A percentile compares a stretch with the other conserved stretches of the same genome.
These are phyloP conservation scores for Diaporthe eres DNA, from an alignment of 2,329 filamentous ascomycete genomes.

Conservation along the genomic window DNA sequence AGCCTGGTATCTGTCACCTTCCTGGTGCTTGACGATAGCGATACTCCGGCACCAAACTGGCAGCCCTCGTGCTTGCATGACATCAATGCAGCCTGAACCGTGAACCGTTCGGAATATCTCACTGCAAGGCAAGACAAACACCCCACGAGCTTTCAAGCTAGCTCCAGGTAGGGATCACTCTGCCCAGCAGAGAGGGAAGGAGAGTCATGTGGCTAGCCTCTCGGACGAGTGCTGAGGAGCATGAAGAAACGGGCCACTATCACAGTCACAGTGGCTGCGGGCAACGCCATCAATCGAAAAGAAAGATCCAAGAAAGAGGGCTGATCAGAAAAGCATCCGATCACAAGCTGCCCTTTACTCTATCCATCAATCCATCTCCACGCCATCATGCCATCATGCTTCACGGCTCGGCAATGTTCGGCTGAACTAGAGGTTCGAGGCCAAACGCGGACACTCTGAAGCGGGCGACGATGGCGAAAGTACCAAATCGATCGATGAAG, in stretches of 20 bases:
- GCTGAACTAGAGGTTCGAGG: conserved; percentile 21
- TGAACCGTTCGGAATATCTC: conserved; percentile 5
- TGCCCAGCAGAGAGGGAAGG: background rate
- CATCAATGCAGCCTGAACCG: conserved; percentile 35
- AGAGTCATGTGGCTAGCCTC: conserved; percentile 30
- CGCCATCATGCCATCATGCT: conserved; percentile 30
- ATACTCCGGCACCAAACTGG: conserved; percentile 26
- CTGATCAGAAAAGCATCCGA: conserved; percentile 13
- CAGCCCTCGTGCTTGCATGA: conserved; percentile 26
- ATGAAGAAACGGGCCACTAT: conserved; percentile 27
- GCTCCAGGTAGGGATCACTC: background rate
- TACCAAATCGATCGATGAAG: background rate
- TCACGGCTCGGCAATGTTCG: conserved; percentile 31
- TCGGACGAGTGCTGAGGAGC: conserved; percentile 9
- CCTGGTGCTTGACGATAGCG: conserved; percentile 14
- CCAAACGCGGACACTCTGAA: conserved; percentile 1
- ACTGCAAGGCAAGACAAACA: background rate
- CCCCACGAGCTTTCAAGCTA: conserved; percentile 20
- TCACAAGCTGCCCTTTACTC: background rate
- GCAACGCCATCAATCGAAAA: conserved; percentile 13
- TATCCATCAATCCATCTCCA: background rate
- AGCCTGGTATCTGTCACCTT: conserved; percentile 18
- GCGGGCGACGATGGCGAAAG: conserved; percentile 16
- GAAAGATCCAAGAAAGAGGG: background rate
- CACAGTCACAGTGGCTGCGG: conserved; percentile 19